These are phyloP conservation scores for Notholithocarpus densiflorus DNA, from an alignment of 306 rosid genomes.

Conservation along the genomic window DNA sequence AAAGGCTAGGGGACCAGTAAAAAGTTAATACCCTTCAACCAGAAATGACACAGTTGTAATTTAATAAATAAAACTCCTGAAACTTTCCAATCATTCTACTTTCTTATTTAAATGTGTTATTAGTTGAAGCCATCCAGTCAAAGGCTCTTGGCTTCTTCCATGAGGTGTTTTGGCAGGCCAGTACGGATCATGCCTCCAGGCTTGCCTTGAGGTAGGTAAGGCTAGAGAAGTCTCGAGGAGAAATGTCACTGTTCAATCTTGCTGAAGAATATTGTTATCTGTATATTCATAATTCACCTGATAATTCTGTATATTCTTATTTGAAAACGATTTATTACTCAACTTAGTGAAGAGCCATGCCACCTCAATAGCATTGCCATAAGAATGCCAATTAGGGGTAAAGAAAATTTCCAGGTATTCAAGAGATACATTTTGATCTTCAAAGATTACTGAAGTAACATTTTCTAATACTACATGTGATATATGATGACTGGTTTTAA, in stretches of 20 bases:
- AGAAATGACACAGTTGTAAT: background rate
- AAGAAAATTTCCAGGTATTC: background rate
- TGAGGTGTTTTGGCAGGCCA: background rate
- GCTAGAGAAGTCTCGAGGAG: background rate
- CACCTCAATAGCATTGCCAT: background rate
- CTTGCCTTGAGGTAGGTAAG: background rate
- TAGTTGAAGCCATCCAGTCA: background rate
- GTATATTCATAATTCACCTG: background rate
- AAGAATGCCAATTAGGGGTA: background rate
- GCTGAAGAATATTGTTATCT: background rate
- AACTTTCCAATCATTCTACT: background rate
- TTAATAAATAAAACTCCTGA: background rate
- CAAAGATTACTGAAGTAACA: background rate
- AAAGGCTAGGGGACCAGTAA: background rate
- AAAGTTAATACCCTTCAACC: background rate
- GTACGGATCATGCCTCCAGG: background rate
- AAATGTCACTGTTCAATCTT: background rate
- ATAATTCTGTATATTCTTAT: background rate
- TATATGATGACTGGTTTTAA: slow-evolving; percentile 4
- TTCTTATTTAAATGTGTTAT: background rate
- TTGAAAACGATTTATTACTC: background rate
- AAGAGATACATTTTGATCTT: background rate
- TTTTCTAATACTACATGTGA: background rate
- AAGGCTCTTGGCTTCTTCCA: background rate
- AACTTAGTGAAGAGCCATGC: background rate